Conservation (phyloP, 257 asterid species). For the Nemophila menziesii region DNA sequence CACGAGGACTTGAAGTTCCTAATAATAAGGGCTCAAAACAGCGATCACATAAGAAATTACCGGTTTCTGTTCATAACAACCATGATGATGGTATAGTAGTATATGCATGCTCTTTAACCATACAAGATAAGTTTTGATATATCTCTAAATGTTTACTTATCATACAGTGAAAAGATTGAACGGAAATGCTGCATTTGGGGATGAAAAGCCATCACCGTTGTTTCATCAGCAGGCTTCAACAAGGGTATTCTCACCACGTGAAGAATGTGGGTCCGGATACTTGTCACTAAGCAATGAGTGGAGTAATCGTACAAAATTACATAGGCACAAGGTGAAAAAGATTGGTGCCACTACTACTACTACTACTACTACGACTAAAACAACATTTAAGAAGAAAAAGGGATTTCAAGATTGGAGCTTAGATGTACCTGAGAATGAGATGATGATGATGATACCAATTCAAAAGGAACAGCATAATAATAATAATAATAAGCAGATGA, state of each 20-base stretch:
- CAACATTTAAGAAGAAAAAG: constrained; percentile 30
- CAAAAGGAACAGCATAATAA: constrained; percentile 32
- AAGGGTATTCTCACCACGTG: constrained; percentile 46
- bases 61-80: constrained; percentile 54
- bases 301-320: constrained; percentile 37
- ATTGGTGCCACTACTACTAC: constrained; percentile 20
- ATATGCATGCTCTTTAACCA: constrained; percentile 15
- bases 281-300: constrained; percentile 42
- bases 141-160: constrained; percentile 3
- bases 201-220: constrained; percentile 54
- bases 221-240: constrained; percentile 43
- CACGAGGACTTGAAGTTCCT: constrained; percentile 84
- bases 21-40: constrained; percentile 79
- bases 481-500: constrained; percentile 27
- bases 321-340: constrained; percentile 48
- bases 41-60: constrained; percentile 68
- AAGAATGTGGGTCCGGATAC: constrained; percentile 27
- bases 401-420: constrained; percentile 48
- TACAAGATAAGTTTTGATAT: neutral
- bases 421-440: constrained; percentile 41
- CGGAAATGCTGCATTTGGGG: constrained; percentile 43
- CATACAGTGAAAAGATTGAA: constrained; percentile 60
- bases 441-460: too few relatives aligned
- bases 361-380: constrained; percentile 33
- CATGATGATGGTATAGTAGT: constrained; percentile 48